phyloP scores from a whole-genome alignment of 176 grass and related monocot species.

The Tuctoria greenei region DNA sequence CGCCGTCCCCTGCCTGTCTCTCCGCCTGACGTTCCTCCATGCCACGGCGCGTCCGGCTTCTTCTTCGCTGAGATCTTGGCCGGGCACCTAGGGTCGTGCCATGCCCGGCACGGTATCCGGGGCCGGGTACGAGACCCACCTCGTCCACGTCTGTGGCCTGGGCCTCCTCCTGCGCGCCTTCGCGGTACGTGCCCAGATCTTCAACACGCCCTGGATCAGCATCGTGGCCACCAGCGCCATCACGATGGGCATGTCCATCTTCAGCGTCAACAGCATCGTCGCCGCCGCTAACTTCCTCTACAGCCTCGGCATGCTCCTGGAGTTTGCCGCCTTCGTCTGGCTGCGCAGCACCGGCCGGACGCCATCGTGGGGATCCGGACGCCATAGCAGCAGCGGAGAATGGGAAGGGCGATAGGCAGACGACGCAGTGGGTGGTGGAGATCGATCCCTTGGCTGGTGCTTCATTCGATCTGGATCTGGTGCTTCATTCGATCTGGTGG shows the following conservation, averaged over 20 bases:
- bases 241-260: conserved; percentile 73
- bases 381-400: too few relatives aligned
- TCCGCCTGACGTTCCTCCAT: conserved; percentile 45
- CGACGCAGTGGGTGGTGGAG: too few relatives aligned
- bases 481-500: too few relatives aligned
- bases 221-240: conserved; percentile 71
- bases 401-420: too few relatives aligned
- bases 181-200: conserved; percentile 18
- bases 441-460: too few relatives aligned
- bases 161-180: conserved; percentile 27
- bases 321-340: conserved; percentile 80
- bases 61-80: conserved; percentile 46
- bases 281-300: conserved; percentile 91
- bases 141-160: conserved; percentile 48
- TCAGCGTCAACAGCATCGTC: conserved; percentile 79
- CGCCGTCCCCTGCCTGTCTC: conserved; percentile 29
- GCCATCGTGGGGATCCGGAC: too few relatives aligned
- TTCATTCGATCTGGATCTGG: too few relatives aligned
- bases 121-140: conserved; percentile 75
- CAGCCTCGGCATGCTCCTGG: conserved; percentile 89
- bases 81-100: too few relatives aligned
- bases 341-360: conserved; percentile 60
- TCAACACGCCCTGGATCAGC: conserved; percentile 70
- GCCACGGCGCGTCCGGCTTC: conserved; percentile 47
- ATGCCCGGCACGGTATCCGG: conserved; percentile 57